A percentile compares a stretch with the other conserved stretches of the same genome.
Evolutionary conservation across 2,329 filamentous ascomycete species (phyloP).

Genomic region (Cercospora berteroae): DNA sequence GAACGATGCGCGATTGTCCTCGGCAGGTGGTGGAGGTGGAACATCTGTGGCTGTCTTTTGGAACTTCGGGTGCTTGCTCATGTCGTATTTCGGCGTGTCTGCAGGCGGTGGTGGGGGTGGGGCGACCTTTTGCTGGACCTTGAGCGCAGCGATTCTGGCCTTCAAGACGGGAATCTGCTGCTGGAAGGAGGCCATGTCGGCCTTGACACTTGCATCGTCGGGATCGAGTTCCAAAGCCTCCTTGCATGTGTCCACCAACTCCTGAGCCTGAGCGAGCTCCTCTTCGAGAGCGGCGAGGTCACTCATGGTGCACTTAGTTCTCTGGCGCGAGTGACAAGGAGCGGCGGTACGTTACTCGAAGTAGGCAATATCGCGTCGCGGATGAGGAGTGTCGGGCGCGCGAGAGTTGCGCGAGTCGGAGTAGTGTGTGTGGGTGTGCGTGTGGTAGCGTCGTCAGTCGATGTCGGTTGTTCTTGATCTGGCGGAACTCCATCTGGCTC

Average conservation of each 20-base stretch:
- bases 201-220: constrained; percentile 72
- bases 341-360: constrained; percentile 11
- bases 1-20: constrained; percentile 56
- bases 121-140: constrained; percentile 41
- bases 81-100: constrained; percentile 31
- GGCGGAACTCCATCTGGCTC: not conserved
- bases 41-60: constrained; percentile 35
- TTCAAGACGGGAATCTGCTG: constrained; percentile 76
- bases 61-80: constrained; percentile 70
- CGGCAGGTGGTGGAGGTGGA: constrained; percentile 39
- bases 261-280: constrained; percentile 62
- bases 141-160: constrained; percentile 74
- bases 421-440: not conserved
- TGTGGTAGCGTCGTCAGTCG: too few species aligned
- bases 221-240: constrained; percentile 54
- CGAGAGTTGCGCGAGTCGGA: not conserved
- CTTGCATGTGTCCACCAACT: constrained; percentile 31
- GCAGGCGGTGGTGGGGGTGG: constrained; percentile 29
- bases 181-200: constrained; percentile 76
- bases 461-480: not conserved
- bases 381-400: not conserved
- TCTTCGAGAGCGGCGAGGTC: constrained; percentile 73
- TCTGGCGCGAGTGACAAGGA: not conserved
- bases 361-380: not conserved
- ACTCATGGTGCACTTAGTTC: constrained; percentile 28